Conservation (phyloP, 257 asterid genomes). For the Nicotiana benthamiana region DNA sequence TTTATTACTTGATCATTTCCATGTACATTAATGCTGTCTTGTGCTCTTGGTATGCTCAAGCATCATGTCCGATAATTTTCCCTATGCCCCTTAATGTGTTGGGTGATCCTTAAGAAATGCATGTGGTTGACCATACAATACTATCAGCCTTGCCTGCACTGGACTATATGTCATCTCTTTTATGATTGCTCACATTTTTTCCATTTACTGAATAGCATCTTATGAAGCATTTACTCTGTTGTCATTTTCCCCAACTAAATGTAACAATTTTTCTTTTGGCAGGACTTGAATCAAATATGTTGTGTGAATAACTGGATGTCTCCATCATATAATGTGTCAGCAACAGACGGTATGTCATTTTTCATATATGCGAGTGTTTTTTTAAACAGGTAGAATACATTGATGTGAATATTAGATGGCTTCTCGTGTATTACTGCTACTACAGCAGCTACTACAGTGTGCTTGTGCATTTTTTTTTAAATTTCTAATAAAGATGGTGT, state of each 20-base stretch:
- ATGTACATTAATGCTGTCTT: not conserved
- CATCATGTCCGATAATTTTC: not conserved
- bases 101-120: not conserved
- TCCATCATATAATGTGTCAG: not conserved
- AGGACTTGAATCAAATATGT: slow-evolving; percentile 19
- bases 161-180: not conserved
- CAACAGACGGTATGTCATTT: slow-evolving; percentile 12
- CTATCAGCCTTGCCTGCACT: not conserved
- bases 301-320: slow-evolving; percentile 8
- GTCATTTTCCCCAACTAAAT: not conserved
- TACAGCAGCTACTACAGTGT: not conserved
- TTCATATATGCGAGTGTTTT: not conserved
- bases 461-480: not conserved
- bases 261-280: not conserved
- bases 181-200: not conserved
- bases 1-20: not conserved
- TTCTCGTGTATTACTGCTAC: not conserved
- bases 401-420: not conserved
- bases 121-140: not conserved
- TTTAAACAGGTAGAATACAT: not conserved
- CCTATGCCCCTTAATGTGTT: not conserved
- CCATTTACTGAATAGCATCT: not conserved
- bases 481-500: not conserved
- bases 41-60: not conserved
- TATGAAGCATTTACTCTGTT: not conserved